Evolutionary conservation across 306 rosid species (phyloP), one percentile per base, ranked within the genome.

Genomic region (Begonia fuchsioides): DNA sequence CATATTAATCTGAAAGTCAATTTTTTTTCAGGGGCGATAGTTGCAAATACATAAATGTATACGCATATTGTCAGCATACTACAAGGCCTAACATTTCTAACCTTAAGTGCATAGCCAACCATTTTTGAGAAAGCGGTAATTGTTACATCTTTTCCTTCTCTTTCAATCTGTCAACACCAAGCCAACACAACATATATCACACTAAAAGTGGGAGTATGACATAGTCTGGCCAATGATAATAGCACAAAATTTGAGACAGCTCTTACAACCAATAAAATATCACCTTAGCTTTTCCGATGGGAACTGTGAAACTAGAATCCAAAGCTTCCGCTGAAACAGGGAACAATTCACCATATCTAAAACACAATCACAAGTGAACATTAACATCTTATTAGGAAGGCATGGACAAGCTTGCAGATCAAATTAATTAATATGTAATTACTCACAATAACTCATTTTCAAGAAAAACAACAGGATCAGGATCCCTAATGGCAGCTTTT

Each of bases 211-310:
- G 44, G 40, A 49, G 20, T 9, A 52, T 14, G 57, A 50, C 13
- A 65, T 26, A 3, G 17, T 13, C 35, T 38, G 55, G n/a, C 54
- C 56, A 50, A 58, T 47, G 13, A 44, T 15, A 55, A 26, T 51
- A n/a, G 43, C 59, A n/a, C n/a, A 57, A 48, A 44, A 44, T 47
- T 54, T 45, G 9, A 6, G 35, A 32, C 49, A 47, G 46, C 59
- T 45, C n/a, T n/a, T 58, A 41, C 56, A 11, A 65, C 40, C 20
- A 18, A 39, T 17, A 32, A 53, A 56, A 52, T 64, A 15, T 71
- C 69, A 92, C 98, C 98, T 92, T 92, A 15, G 98, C 96, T 75
- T 92, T 92, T 61, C 98, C 98, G 17, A 92, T 85, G 18, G 98
- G 94, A 63, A 82, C 77, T 56, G 93, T 82, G 69, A 92, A 92